phyloP scores from a whole-genome alignment of 140 eudicot species.

The Stevia rebaudiana region DNA sequence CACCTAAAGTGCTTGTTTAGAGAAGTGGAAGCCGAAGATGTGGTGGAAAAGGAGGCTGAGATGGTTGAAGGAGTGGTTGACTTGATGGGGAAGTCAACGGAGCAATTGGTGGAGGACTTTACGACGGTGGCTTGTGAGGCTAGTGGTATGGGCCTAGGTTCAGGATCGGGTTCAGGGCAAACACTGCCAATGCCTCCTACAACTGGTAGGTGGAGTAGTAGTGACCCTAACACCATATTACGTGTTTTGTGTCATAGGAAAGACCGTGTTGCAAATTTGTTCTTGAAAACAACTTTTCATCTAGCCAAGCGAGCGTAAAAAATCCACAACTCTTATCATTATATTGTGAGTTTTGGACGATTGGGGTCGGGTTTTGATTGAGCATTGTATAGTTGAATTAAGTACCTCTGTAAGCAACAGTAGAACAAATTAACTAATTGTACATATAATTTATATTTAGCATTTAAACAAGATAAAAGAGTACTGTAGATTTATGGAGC shows the following conservation, averaged over 20 bases:
- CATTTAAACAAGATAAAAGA: too few species aligned
- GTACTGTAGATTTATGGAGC: too few species aligned
- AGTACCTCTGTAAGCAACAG: too few species aligned
- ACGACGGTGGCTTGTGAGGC: conserved; percentile 49
- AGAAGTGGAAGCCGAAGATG: conserved; percentile 62
- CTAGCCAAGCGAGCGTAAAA: conserved; percentile 61
- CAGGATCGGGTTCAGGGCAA: conserved; percentile 24
- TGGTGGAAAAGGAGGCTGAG: conserved; percentile 62
- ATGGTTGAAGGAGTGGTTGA: conserved; percentile 69
- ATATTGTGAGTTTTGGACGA: too few species aligned
- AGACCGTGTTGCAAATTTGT: conserved; percentile 56
- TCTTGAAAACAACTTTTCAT: conserved; percentile 73
- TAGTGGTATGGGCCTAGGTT: conserved; percentile 46
- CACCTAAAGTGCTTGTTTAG: conserved; percentile 52
- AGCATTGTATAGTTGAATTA: too few species aligned
- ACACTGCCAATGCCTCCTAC: conserved; percentile 85
- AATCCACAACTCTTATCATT: background rate
- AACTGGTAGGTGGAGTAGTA: conserved; percentile 76
- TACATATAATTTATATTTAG: too few species aligned
- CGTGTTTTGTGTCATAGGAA: conserved; percentile 80
- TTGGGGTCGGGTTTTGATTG: too few species aligned
- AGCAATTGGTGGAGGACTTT: conserved; percentile 76
- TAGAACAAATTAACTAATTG: too few species aligned
- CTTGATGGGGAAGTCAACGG: conserved; percentile 70
- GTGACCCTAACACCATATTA: conserved; percentile 82